phyloP scores from a whole-genome alignment of 108 stramenopile genomes.

The Parmales sp. region DNA sequence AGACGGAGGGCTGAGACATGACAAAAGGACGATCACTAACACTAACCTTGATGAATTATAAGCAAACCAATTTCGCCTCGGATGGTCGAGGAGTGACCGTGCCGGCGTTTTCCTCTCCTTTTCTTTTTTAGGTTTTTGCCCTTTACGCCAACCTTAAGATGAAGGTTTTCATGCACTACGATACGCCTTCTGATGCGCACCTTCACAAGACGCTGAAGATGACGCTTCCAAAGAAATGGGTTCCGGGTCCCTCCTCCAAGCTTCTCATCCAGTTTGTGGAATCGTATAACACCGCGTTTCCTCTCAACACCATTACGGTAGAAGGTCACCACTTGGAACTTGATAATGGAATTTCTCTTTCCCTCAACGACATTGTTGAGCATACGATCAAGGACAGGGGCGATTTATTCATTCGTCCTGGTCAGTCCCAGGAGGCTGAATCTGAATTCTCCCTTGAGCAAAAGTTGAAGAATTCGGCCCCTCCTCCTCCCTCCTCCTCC shows the following conservation, averaged over 20 bases:
- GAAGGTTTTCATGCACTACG: constrained; percentile 83
- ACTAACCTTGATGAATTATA: no score
- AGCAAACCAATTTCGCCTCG: no score
- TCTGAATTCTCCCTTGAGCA: no score
- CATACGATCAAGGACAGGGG: constrained; percentile 61
- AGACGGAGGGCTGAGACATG: no score
- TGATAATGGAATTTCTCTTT: constrained; percentile 21
- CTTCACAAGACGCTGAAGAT: constrained; percentile 77
- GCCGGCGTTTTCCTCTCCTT: no score
- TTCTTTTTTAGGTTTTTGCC: no score
- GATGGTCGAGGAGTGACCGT: no score
- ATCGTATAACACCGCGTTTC: constrained; percentile 60
- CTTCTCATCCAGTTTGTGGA: constrained; percentile 65
- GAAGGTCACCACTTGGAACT: neutral
- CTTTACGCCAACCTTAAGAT: constrained; percentile 27
- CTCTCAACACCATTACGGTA: no score
- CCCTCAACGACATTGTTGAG: constrained; percentile 58
- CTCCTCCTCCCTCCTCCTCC: no score
- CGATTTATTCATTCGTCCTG: constrained; percentile 62
- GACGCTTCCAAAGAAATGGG: constrained; percentile 78
- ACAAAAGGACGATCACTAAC: no score
- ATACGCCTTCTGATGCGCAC: constrained; percentile 59
- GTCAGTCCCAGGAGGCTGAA: constrained; percentile 36
- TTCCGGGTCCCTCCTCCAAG: constrained; percentile 60
- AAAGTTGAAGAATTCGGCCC: no score